These are phyloP conservation scores for Kodamaea sagamina DNA, from an alignment of 805 yeast species.

Conservation along the genomic window DNA sequence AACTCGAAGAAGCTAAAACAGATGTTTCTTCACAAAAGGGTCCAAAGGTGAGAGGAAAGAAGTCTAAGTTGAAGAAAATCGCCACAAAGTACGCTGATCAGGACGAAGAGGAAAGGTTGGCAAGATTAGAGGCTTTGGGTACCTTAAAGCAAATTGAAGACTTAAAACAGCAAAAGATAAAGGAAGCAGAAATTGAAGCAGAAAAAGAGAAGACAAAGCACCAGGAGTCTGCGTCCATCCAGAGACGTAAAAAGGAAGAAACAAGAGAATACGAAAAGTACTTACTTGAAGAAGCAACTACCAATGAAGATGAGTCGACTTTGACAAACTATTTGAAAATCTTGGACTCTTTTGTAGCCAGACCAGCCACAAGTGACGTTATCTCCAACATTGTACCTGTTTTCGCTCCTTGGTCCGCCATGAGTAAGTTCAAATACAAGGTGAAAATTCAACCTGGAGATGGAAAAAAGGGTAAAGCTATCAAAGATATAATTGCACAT, in stretches of 20 bases:
- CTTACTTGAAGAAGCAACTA: constrained; percentile 33
- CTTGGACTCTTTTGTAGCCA: constrained; percentile 45
- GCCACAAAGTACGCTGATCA: constrained; percentile 84
- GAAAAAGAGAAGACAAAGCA: constrained; percentile 29
- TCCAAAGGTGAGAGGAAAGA: constrained; percentile 73
- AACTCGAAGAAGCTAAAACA: constrained; percentile 14
- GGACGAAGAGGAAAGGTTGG: constrained; percentile 80
- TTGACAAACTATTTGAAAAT: constrained; percentile 41
- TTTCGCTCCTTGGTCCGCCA: constrained; percentile 90
- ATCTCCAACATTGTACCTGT: constrained; percentile 72
- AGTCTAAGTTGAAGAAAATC: constrained; percentile 79
- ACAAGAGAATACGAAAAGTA: constrained; percentile 46
- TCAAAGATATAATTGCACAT: constrained; percentile 64
- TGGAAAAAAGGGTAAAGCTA: constrained; percentile 85
- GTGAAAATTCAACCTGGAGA: constrained; percentile 79
- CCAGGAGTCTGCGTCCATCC: constrained; percentile 37
- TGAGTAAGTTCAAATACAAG: constrained; percentile 74
- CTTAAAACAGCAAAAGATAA: constrained; percentile 22
- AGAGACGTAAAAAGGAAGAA: constrained; percentile 48
- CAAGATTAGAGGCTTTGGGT: constrained; percentile 82
- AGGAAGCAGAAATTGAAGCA: constrained; percentile 22
- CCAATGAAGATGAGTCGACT: constrained; percentile 33
- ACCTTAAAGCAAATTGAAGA: constrained; percentile 63
- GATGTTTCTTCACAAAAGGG: constrained; percentile 6
- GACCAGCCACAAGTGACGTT: constrained; percentile 51